These are phyloP conservation scores for Colletotrichum graminicola DNA, from an alignment of 2,329 filamentous ascomycete genomes.

Conservation along the genomic window DNA sequence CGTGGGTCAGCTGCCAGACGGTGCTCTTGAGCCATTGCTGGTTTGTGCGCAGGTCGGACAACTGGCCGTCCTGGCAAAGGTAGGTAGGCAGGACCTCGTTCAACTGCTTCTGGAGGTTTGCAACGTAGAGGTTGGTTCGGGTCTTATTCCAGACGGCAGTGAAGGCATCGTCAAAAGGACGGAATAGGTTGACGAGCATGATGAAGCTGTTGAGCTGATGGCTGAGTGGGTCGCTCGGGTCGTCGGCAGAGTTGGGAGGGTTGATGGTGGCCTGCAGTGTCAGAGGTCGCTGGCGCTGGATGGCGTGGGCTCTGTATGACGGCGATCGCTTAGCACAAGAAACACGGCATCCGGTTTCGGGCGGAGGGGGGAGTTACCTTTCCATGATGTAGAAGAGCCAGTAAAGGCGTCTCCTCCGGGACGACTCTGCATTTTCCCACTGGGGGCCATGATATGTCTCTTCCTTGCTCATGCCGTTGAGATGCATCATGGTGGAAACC, in stretches of 20 bases:
- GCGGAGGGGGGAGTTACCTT: constrained; percentile 60
- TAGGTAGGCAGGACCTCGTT: constrained; percentile 65
- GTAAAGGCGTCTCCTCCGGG: constrained; percentile 75
- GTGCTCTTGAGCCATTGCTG: constrained; percentile 76
- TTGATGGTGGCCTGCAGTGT: constrained; percentile 78
- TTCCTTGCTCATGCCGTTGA: constrained; percentile 72
- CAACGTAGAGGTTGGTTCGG: constrained; percentile 68
- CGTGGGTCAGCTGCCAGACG: constrained; percentile 72
- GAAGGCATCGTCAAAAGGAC: constrained; percentile 74
- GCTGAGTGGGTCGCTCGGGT: constrained; percentile 67
- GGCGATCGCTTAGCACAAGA: constrained; percentile 24
- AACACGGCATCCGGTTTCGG: constrained; percentile 17
- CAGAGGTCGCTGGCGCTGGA: constrained; percentile 77
- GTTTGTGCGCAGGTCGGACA: constrained; percentile 68
- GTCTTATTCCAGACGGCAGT: constrained; percentile 76
- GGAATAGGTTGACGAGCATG: constrained; percentile 72
- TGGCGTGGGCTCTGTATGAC: constrained; percentile 71
- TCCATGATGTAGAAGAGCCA: constrained; percentile 81
- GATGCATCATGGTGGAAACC: constrained; percentile 76
- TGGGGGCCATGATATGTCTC: constrained; percentile 66
- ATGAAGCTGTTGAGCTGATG: constrained; percentile 69
- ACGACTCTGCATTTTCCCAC: constrained; percentile 70
- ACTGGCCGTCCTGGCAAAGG: constrained; percentile 65
- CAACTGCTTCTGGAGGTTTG: constrained; percentile 72
- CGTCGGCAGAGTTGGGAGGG: constrained; percentile 72